Conservation (phyloP, 108 stramenopile species). For the Cyclostephanos tholiformis region DNA sequence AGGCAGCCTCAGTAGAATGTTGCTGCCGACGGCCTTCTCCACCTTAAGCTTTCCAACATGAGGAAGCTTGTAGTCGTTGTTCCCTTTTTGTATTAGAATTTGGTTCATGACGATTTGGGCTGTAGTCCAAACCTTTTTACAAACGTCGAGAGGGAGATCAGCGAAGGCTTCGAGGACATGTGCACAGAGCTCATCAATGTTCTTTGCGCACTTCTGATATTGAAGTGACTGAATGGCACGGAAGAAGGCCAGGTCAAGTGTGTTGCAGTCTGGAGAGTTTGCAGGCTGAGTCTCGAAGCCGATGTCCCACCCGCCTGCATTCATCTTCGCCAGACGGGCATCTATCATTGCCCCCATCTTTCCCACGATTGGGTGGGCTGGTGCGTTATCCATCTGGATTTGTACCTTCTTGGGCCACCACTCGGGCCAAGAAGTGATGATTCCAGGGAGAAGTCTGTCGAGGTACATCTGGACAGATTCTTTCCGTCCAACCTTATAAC, state of each 20-base stretch:
- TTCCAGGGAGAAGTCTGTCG: slow-evolving; percentile 1
- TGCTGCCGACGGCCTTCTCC: neutral
- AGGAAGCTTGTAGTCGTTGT: slow-evolving; percentile 18
- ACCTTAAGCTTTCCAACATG: slow-evolving; percentile 17
- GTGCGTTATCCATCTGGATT: slow-evolving; percentile 20
- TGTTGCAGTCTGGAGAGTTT: slow-evolving; percentile 21
- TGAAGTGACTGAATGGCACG: slow-evolving; percentile 23
- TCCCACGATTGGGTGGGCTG: slow-evolving; percentile 2
- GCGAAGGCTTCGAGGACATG: neutral
- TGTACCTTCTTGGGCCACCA: slow-evolving; percentile 8
- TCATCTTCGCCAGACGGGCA: neutral
- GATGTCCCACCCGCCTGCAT: slow-evolving; percentile 4
- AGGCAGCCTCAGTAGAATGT: slow-evolving; percentile 5
- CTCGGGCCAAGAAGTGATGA: neutral
- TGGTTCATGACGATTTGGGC: slow-evolving; percentile 14
- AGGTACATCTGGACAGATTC: neutral
- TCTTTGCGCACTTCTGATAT: slow-evolving; percentile 11
- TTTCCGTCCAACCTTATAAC: neutral
- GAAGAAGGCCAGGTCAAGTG: slow-evolving; percentile 23
- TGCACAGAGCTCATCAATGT: slow-evolving; percentile 5
- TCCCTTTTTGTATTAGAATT: neutral
- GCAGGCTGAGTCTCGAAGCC: neutral
- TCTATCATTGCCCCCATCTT: neutral
- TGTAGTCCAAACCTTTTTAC: slow-evolving; percentile 23
- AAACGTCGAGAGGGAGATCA: neutral